Conservation (phyloP, 2,329 filamentous ascomycete species). For the Cladosporium sp. region DNA sequence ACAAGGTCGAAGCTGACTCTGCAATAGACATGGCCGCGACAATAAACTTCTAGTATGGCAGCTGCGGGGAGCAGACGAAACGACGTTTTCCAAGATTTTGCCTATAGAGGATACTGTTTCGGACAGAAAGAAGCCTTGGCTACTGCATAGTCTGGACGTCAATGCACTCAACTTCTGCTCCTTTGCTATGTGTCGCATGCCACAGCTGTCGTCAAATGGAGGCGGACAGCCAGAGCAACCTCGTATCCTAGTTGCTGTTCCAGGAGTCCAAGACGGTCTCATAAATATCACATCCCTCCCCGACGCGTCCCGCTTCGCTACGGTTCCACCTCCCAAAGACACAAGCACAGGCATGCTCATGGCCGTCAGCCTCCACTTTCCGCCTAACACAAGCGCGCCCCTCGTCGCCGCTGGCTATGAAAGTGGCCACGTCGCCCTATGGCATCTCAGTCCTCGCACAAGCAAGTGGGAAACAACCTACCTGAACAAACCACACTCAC, state of each 20-base stretch:
- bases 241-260: conserved; percentile 72
- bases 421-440: conserved; percentile 66
- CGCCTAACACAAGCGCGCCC: conserved; percentile 39
- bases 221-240: conserved; percentile 34
- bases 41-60: conserved; percentile 84
- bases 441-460: conserved; percentile 39
- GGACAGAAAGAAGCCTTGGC: conserved; percentile 66
- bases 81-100: conserved; percentile 60
- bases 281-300: conserved; percentile 85
- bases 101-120: conserved; percentile 60
- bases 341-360: conserved; percentile 76
- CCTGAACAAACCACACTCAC: conserved; percentile 63
- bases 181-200: conserved; percentile 58
- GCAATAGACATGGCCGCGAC: conserved; percentile 77
- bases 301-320: conserved; percentile 63
- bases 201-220: background rate
- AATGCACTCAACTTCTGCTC: conserved; percentile 95
- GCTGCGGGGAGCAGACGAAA: conserved; percentile 57
- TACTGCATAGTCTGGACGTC: conserved; percentile 77
- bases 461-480: conserved; percentile 57
- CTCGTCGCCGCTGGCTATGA: conserved; percentile 77
- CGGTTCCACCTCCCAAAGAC: conserved; percentile 48
- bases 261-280: conserved; percentile 49
- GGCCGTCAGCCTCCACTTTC: conserved; percentile 58
- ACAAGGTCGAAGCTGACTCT: background rate